Conservation (phyloP, 208 protist species). For the Acanthamoeba castellanii region DNA sequence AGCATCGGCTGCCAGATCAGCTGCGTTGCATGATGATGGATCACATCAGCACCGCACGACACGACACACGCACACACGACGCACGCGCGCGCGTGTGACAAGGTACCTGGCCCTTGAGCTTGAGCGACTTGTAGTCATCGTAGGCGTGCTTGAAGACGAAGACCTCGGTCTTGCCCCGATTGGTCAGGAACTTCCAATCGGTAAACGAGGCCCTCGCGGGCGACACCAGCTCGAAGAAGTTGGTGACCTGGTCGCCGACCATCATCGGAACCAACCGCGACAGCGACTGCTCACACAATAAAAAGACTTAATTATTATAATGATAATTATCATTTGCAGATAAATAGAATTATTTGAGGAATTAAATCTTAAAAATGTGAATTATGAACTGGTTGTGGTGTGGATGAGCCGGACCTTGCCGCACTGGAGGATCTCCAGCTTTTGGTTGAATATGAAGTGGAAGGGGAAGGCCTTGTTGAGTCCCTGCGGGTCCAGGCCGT, state of each 20-base stretch:
- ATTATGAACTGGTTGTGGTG: too few species aligned
- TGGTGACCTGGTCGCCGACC: background rate
- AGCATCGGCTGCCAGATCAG: slow-evolving; percentile 38
- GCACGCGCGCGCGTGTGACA: background rate
- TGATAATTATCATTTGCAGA: too few species aligned
- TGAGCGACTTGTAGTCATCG: slow-evolving; percentile 5
- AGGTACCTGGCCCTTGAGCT: slow-evolving; percentile 54
- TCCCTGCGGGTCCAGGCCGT: slow-evolving; percentile 15
- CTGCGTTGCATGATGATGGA: background rate
- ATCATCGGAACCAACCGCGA: slow-evolving; percentile 11
- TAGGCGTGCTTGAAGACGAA: slow-evolving; percentile 53
- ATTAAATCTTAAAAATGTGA: too few species aligned
- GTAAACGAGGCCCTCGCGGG: slow-evolving; percentile 32
- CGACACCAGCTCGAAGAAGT: background rate
- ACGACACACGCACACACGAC: background rate
- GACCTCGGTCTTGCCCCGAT: background rate
- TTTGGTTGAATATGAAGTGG: slow-evolving; percentile 75
- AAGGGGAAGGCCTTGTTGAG: slow-evolving; percentile 75
- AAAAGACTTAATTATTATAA: too few species aligned
- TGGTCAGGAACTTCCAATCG: slow-evolving; percentile 44
- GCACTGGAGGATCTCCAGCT: slow-evolving; percentile 61
- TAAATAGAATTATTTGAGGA: too few species aligned
- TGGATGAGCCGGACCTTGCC: slow-evolving; percentile 30
- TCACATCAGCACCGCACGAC: background rate
- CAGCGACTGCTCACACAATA: slow-evolving; percentile 13